phyloP scores from a whole-genome alignment of 176 grass and related monocot species.

The Ampelocalamus luodianensis region DNA sequence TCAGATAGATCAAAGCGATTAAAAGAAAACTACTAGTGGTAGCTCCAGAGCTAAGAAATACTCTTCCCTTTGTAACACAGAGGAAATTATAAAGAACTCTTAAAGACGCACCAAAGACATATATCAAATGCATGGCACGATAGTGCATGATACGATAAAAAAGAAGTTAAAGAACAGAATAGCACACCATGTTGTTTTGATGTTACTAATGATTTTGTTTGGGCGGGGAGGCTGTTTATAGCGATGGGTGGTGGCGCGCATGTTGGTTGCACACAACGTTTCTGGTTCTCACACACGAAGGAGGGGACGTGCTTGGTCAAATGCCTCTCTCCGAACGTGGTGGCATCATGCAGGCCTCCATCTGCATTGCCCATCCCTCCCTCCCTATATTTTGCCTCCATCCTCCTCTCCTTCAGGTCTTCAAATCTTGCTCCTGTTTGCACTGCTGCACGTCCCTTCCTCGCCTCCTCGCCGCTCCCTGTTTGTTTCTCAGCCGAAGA shows the following conservation, averaged over 20 bases:
- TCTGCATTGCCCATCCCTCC: constrained; percentile 21
- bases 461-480: constrained; percentile 6
- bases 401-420: constrained; percentile 59
- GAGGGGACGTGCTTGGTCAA: constrained; percentile 67
- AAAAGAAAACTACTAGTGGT: not conserved
- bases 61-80: not conserved
- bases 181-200: constrained; percentile 27
- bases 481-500: constrained; percentile 32
- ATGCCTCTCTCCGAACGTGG: constrained; percentile 40
- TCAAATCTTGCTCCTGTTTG: constrained; percentile 50
- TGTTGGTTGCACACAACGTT: constrained; percentile 46
- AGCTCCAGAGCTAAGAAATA: not conserved
- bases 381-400: constrained; percentile 57
- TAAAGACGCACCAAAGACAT: not conserved
- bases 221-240: constrained; percentile 28
- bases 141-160: not conserved
- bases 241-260: constrained; percentile 57
- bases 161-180: not conserved
- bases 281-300: constrained; percentile 59
- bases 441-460: constrained; percentile 19
- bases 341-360: constrained; percentile 55
- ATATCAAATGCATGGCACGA: not conserved
- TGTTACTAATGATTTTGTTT: constrained; percentile 13
- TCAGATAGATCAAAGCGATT: not conserved
- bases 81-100: not conserved